Conservation (phyloP, 2,329 filamentous ascomycete species). For the Neoscytalidium dimidiatum region DNA sequence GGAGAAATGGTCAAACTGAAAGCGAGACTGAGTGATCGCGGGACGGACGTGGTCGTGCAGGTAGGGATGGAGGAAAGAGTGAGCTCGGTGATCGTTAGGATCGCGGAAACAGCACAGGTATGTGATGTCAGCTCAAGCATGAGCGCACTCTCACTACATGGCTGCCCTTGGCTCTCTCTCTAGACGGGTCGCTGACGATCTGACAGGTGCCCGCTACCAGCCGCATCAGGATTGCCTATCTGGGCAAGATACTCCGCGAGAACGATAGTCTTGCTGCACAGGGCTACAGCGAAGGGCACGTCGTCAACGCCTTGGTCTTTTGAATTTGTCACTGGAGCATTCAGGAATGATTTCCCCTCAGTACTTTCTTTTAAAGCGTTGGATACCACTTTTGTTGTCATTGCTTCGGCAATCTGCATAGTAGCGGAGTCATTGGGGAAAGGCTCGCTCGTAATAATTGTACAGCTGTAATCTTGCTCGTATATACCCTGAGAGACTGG, state of each 20-base stretch:
- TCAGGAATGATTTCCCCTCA: background rate
- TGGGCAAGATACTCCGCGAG: constrained; percentile 78
- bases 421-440: background rate
- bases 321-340: constrained; percentile 12
- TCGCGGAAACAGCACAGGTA: constrained; percentile 67
- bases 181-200: background rate
- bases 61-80: constrained; percentile 56
- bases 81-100: constrained; percentile 60
- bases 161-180: background rate
- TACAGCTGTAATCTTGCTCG: background rate
- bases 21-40: constrained; percentile 40
- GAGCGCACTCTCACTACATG: background rate
- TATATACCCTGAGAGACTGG: constrained; percentile 2
- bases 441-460: background rate
- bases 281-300: constrained; percentile 73
- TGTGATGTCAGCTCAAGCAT: constrained; percentile 30
- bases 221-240: constrained; percentile 72
- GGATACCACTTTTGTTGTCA: constrained; percentile 15
- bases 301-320: constrained; percentile 75
- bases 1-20: constrained; percentile 33
- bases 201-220: constrained; percentile 59
- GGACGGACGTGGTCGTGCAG: constrained; percentile 39
- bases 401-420: constrained; percentile 1
- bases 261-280: constrained; percentile 64
- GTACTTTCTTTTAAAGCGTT: background rate